Evolutionary conservation across 305 asterid species (phyloP).

Genomic region (Plantago coronopus): DNA sequence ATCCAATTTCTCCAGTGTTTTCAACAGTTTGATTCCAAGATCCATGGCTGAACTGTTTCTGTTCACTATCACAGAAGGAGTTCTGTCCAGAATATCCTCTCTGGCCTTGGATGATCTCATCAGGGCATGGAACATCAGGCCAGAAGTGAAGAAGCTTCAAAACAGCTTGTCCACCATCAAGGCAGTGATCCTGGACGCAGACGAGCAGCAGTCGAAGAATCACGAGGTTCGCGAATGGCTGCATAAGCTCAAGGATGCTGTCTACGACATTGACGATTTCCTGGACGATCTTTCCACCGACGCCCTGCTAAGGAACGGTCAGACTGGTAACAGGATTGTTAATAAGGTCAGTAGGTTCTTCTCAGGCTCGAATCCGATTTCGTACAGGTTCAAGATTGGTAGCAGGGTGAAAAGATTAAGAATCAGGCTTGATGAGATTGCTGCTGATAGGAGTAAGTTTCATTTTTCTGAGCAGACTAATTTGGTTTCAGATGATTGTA

Average conservation of each 20-base stretch:
- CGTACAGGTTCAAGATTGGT: constrained; percentile 35
- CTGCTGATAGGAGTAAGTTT: constrained; percentile 40
- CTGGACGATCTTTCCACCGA: constrained; percentile 34
- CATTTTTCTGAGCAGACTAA: constrained; percentile 36
- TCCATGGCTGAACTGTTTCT: constrained; percentile 44
- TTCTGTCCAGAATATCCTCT: constrained; percentile 33
- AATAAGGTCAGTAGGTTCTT: constrained; percentile 35
- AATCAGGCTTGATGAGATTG: constrained; percentile 39
- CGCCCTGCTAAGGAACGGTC: constrained; percentile 14
- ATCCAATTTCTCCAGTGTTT: background rate
- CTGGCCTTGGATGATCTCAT: constrained; percentile 32
- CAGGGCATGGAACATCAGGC: constrained; percentile 35
- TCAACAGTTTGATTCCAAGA: background rate
- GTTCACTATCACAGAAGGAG: constrained; percentile 37
- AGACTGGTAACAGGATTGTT: constrained; percentile 8
- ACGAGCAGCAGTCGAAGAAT: constrained; percentile 41
- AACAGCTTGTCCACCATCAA: constrained; percentile 48
- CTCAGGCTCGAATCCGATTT: constrained; percentile 30
- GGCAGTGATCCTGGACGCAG: constrained; percentile 51
- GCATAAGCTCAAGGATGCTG: constrained; percentile 47
- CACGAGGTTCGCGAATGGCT: constrained; percentile 50
- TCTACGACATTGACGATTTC: constrained; percentile 42
- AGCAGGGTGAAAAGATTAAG: constrained; percentile 30
- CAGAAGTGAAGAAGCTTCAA: constrained; percentile 35
- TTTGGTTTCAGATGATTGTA: constrained; percentile 21